A percentile compares a stretch with the other conserved stretches of the same genome.
Evolutionary conservation across 139 green algal genomes (phyloP).

Genomic region (Tetradesmus lagerheimii): DNA sequence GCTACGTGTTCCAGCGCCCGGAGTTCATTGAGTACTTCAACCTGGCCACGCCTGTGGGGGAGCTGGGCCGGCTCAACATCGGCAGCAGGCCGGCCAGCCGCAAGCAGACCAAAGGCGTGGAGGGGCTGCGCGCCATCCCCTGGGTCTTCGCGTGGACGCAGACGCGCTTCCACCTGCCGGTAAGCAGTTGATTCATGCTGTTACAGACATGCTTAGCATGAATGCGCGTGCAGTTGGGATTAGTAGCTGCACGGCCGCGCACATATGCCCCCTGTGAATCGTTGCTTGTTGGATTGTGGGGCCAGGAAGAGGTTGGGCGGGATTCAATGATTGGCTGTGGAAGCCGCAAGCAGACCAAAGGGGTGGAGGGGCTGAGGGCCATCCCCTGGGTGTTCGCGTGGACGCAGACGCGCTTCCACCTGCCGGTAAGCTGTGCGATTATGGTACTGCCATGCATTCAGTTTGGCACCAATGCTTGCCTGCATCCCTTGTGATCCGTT

Average conservation of each 20-base stretch:
- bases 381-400: conserved; percentile 91
- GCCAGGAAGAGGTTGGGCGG: conserved; percentile 83
- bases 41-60: conserved; percentile 86
- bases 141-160: conserved; percentile 96
- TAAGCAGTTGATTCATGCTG: not conserved
- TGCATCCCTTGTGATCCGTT: too few relatives aligned
- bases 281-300: not conserved
- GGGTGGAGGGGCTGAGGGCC: not conserved
- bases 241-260: too few relatives aligned
- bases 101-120: conserved; percentile 76
- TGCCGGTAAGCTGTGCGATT: too few relatives aligned
- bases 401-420: conserved; percentile 92
- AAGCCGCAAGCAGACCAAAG: too few relatives aligned
- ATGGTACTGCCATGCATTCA: too few relatives aligned
- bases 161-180: conserved; percentile 94
- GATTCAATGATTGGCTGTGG: not conserved
- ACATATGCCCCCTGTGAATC: too few relatives aligned
- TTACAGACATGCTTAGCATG: too few relatives aligned
- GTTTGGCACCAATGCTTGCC: too few relatives aligned
- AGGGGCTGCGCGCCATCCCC: conserved; percentile 95
- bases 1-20: conserved; percentile 64
- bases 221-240: too few relatives aligned
- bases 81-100: conserved; percentile 84
- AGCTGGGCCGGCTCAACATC: conserved; percentile 98
- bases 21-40: conserved; percentile 96